phyloP scores from a whole-genome alignment of 2,329 filamentous ascomycete species.

The Diaporthe sp. region DNA sequence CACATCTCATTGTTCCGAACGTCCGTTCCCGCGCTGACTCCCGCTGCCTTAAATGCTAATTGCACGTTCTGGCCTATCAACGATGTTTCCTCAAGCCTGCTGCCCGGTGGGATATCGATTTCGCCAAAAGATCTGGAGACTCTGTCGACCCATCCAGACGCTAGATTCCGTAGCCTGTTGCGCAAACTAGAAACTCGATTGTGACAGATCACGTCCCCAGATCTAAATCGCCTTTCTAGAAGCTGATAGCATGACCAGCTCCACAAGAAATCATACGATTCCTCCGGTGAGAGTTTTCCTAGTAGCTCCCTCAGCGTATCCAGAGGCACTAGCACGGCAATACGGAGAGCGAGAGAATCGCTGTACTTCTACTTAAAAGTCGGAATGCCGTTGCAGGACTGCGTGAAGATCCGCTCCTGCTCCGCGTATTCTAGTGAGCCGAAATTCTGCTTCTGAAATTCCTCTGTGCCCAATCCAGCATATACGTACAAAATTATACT shows the following conservation, averaged over 20 bases:
- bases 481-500: background rate
- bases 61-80: background rate
- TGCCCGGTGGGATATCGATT: background rate
- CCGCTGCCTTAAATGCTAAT: too few species aligned
- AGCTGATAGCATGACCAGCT: constrained; percentile 20
- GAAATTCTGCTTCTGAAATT: background rate
- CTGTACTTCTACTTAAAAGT: background rate
- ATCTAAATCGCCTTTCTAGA: background rate
- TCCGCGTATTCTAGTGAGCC: background rate
- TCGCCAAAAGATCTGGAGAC: background rate
- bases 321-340: background rate
- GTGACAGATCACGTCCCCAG: constrained; percentile 8
- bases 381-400: background rate
- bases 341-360: background rate
- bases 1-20: background rate
- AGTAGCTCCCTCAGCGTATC: constrained; percentile 1
- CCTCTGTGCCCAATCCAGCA: background rate
- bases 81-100: background rate
- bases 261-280: constrained; percentile 41
- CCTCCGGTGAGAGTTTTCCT: constrained; percentile 13
- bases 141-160: constrained; percentile 21
- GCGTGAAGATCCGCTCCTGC: background rate
- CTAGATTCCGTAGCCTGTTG: background rate
- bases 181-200: background rate
- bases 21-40: background rate